Evolutionary conservation across 1,139 yeast genomes (phyloP), one percentile per base, ranked within the genome.

Genomic region (Pichia sp.): DNA sequence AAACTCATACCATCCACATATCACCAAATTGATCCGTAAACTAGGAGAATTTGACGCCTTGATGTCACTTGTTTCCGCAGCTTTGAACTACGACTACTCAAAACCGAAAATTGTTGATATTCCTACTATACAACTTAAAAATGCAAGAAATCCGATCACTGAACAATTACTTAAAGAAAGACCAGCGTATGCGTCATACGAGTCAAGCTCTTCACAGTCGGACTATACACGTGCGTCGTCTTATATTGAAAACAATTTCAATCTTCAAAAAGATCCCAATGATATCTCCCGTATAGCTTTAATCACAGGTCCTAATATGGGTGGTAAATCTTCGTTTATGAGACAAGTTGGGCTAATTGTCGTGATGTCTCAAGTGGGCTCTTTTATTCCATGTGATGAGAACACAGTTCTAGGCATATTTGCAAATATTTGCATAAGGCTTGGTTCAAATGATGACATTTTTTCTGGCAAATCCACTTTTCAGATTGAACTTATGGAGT

Each of bases 61-160:
- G 3, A 66, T 87, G 45, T 87, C 97, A 0, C 69, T 93, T 31
- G 78, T 90, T 0, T 82, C 85, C 0, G 81, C 85, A 0, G 69
- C 81, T 5, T 44, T 57, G 1, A 75, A 74, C 43, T 69, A 77
- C 0, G 75, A 75, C 16, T 85, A 84, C 60, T 70, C 72, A 4
- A 76, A 78, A 54, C 96, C 97, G 0, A 66, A 61, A 2, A 74
- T 87, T 52, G 77, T 78, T 2, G 82, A 81, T 51, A 67, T 69
- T 6, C 85, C 82, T 40, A 66, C 74, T 8, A 73, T 92, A 4
- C 72, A 78, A 5, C 73, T 90, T 0, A 70, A 66, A 23, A 75
- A 79, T 8, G 87, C 95, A 1, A 74, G 95, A 40, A 92, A 93
- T 64, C 98, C 98, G 1, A 82, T 90, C 53, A 79, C 88, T 11